These are phyloP conservation scores for Colletotrichum tofieldiae DNA, from an alignment of 2,329 filamentous ascomycete species.

Conservation along the genomic window DNA sequence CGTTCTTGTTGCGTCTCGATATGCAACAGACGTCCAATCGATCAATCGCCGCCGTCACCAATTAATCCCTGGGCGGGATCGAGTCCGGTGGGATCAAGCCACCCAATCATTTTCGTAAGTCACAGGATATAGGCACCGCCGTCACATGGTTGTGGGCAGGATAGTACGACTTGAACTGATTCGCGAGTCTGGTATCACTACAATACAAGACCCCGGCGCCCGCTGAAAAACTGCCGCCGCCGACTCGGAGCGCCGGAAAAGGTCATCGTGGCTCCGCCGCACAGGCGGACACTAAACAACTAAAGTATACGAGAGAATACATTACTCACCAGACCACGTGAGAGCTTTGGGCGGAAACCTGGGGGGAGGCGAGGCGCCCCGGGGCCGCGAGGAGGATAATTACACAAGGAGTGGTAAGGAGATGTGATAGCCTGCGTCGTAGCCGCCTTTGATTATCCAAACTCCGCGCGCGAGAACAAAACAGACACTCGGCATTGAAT, in stretches of 20 bases:
- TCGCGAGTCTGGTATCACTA: constrained; percentile 7
- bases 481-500: neutral
- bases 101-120: neutral
- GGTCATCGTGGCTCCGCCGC: neutral
- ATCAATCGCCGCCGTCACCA: neutral
- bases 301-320: constrained; percentile 12
- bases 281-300: neutral
- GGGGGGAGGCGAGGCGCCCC: neutral
- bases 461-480: constrained; percentile 15
- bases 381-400: constrained; percentile 11
- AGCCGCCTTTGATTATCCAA: constrained; percentile 22
- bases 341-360: constrained; percentile 18
- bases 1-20: neutral
- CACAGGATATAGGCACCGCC: neutral
- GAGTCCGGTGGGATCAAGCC: neutral
- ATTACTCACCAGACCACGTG: constrained; percentile 36
- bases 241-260: neutral
- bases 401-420: constrained; percentile 14
- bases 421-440: constrained; percentile 3
- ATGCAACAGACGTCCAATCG: neutral
- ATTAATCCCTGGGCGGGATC: neutral
- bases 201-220: neutral
- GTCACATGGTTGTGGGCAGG: neutral
- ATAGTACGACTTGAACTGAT: neutral
- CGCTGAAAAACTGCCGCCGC: neutral